Evolutionary conservation across 441 rosid species (phyloP).

Genomic region (Croton setiger): DNA sequence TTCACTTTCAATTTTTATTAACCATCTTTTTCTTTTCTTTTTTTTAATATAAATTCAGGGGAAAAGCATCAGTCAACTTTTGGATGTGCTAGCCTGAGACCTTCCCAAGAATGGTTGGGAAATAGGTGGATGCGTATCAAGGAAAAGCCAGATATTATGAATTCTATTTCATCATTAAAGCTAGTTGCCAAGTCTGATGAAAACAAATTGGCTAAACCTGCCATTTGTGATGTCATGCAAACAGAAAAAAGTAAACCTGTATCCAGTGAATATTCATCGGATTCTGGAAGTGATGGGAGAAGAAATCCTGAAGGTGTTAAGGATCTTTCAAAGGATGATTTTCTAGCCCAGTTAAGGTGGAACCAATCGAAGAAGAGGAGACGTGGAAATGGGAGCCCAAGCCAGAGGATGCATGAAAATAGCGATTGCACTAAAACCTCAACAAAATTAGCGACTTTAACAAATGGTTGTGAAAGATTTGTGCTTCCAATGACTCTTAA

Average conservation of each 20-base stretch:
- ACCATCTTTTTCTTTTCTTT: background rate
- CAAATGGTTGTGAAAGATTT: conserved; percentile 23
- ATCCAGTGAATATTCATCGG: conserved; percentile 20
- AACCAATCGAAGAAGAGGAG: conserved; percentile 54
- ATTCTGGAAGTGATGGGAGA: conserved; percentile 23
- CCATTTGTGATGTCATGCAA: conserved; percentile 13
- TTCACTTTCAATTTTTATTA: background rate
- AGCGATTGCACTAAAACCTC: conserved; percentile 17
- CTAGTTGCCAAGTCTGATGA: conserved; percentile 26
- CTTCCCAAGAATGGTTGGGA: conserved; percentile 65
- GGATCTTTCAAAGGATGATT: conserved; percentile 56
- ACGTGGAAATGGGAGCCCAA: conserved; percentile 32
- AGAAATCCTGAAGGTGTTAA: conserved; percentile 25
- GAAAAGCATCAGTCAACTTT: conserved; percentile 53
- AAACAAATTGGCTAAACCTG: conserved; percentile 19
- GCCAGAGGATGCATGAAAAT: conserved; percentile 26
- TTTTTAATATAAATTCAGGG: conserved; percentile 28
- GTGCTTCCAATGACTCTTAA: conserved; percentile 31
- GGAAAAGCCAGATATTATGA: conserved; percentile 43
- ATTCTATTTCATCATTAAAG: conserved; percentile 28
- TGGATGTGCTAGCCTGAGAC: conserved; percentile 42
- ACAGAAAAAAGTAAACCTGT: conserved; percentile 23
- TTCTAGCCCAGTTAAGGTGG: conserved; percentile 60
- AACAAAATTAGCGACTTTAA: conserved; percentile 3
- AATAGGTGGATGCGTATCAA: conserved; percentile 46